Evolutionary conservation across 768 basidiomycete species (phyloP).

Genomic region (Coprinellus aureogranulatus): DNA sequence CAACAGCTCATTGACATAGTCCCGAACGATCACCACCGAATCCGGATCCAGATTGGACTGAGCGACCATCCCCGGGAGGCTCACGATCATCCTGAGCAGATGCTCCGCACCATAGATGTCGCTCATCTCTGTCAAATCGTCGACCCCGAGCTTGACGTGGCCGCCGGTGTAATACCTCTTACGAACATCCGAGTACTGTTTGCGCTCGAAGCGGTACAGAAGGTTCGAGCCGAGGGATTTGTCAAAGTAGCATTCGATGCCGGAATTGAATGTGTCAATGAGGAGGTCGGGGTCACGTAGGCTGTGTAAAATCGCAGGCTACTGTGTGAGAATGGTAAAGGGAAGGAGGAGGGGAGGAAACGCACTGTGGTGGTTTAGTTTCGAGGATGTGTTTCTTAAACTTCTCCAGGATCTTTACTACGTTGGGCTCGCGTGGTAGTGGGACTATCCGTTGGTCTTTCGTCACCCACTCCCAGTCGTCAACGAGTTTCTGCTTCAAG

Average conservation of each 20-base stretch:
- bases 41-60: slow-evolving; percentile 89
- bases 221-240: slow-evolving; percentile 86
- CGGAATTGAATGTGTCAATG: slow-evolving; percentile 78
- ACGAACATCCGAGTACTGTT: slow-evolving; percentile 81
- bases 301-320: slow-evolving; percentile 33
- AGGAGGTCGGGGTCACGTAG: slow-evolving; percentile 69
- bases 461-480: slow-evolving; percentile 97
- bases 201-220: slow-evolving; percentile 92
- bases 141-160: slow-evolving; percentile 57
- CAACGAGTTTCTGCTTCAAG: slow-evolving; percentile 87
- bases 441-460: slow-evolving; percentile 91
- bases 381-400: slow-evolving; percentile 66
- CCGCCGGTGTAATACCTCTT: slow-evolving; percentile 71
- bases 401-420: slow-evolving; percentile 71
- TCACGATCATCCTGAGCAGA: slow-evolving; percentile 87
- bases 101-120: slow-evolving; percentile 94
- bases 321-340: neutral
- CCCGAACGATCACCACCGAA: slow-evolving; percentile 75
- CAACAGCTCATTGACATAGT: slow-evolving; percentile 88
- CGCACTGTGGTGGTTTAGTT: slow-evolving; percentile 49
- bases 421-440: slow-evolving; percentile 77
- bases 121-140: slow-evolving; percentile 85
- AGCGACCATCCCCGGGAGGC: slow-evolving; percentile 86
- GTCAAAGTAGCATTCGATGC: slow-evolving; percentile 90
- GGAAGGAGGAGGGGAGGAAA: slow-evolving; percentile 2